Evolutionary conservation across 2,329 filamentous ascomycete species (phyloP), one percentile per base, ranked within the genome.

Genomic region (Colletotrichum nymphaeae): DNA sequence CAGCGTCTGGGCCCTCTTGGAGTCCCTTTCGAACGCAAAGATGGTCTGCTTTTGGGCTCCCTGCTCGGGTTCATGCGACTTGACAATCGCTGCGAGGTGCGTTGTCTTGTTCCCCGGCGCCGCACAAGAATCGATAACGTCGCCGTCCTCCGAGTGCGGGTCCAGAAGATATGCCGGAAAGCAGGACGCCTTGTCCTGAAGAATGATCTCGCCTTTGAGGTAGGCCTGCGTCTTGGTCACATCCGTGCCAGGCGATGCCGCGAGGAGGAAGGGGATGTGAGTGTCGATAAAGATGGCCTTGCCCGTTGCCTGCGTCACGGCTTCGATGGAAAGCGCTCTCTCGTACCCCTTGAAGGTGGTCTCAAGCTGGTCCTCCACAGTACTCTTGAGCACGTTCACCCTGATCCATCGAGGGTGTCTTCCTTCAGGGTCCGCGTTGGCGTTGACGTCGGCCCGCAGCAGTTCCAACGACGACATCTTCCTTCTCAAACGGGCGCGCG

Each of bases 71-170:
- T 80, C 80, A 65, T 83, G 84, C 62, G 82, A 84, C 65, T 81
- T 85, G 62, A 97, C 79, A 5, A 98, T 90, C 2, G 95, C 93
- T 0, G 95, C 95, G 59, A 97, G 84, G 81, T 98, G 97, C 8
- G 96, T 98, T 1, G 97, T 98, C 84, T 99, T 99, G 82, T 99
- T 99, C 6, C 97, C 97, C 1, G 97, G 97, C 0, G 97, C 97
- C 0, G 97, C 94, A 80, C 96, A 98, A 0, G 94, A 94, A 82
- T 99, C 97, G n/a, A 98, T 90, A 9, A 97, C 86, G 78, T 97
- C 91, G 28, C 94, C 94, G 75, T 93, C 90, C 70, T 89, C 86
- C 9, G 90, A 84, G 0, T 84, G 84, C 0, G 93, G 91, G 64
- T 97, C 88, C 0, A 99, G 86, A 3, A 99, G 86, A 80, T 97